A percentile compares a stretch with the other conserved stretches of the same genome.
These are phyloP conservation scores for Cladosporium sphaerospermum DNA, from an alignment of 2,329 filamentous ascomycete species.

Conservation along the genomic window DNA sequence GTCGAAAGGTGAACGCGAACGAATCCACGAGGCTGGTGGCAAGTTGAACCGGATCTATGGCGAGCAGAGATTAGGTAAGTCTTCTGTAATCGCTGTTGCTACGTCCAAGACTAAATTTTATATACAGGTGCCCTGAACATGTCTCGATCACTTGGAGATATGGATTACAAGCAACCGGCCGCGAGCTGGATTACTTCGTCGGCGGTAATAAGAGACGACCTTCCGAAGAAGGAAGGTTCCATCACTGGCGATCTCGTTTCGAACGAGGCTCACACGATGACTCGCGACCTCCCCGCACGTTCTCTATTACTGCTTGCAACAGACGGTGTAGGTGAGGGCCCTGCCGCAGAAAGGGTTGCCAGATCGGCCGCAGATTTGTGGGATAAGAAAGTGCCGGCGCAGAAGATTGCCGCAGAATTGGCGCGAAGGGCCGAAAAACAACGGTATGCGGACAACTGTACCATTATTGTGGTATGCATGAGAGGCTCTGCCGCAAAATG, in stretches of 20 bases:
- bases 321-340: conserved; percentile 6
- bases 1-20: conserved; percentile 2
- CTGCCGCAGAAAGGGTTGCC: background rate
- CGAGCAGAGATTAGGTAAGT: conserved; percentile 4
- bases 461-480: conserved; percentile 3
- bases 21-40: conserved; percentile 7
- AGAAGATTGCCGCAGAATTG: conserved; percentile 8
- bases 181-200: conserved; percentile 8
- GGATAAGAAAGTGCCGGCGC: conserved; percentile 6
- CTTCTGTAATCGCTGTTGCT: background rate
- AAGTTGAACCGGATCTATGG: conserved; percentile 8
- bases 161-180: conserved; percentile 9
- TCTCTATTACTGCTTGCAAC: conserved; percentile 1
- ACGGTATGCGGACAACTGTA: conserved; percentile 7
- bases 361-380: conserved; percentile 6
- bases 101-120: background rate
- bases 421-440: conserved; percentile 3
- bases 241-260: conserved; percentile 8
- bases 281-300: background rate
- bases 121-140: conserved; percentile 5
- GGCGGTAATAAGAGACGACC: conserved; percentile 1
- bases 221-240: conserved; percentile 6
- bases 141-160: conserved; percentile 6
- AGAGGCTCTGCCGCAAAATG: background rate
- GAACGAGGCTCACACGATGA: conserved; percentile 5